Percentiles rank a stretch among this genome's conserved stretches.
phyloP scores from a whole-genome alignment of 768 basidiomycete genomes.

The Naganishia vaughanmartiniae region DNA sequence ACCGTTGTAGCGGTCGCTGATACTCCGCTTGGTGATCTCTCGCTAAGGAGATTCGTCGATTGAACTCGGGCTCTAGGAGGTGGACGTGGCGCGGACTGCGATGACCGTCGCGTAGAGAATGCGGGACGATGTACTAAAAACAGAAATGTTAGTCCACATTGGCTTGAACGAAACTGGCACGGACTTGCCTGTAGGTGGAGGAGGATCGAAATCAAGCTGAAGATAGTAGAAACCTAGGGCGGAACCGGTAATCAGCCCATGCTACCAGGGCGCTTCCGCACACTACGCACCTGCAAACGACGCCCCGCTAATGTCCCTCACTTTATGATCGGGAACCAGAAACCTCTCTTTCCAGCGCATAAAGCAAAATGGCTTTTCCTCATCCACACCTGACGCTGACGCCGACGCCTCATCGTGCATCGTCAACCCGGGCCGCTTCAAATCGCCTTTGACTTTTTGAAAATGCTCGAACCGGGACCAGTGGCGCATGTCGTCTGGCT shows the following conservation, averaged over 20 bases:
- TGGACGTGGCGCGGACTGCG: not conserved
- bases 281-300: slow-evolving; percentile 69
- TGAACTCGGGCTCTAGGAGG: not conserved
- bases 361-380: slow-evolving; percentile 61
- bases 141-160: not conserved
- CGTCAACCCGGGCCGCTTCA: slow-evolving; percentile 72
- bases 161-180: not conserved
- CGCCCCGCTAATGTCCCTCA: slow-evolving; percentile 89
- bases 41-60: not conserved
- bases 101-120: not conserved
- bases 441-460: slow-evolving; percentile 72
- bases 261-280: slow-evolving; percentile 52
- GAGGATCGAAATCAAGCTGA: slow-evolving; percentile 24
- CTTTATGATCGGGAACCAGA: slow-evolving; percentile 88
- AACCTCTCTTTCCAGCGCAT: slow-evolving; percentile 98
- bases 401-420: slow-evolving; percentile 55
- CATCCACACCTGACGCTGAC: slow-evolving; percentile 29
- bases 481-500: slow-evolving; percentile 87
- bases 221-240: slow-evolving; percentile 32
- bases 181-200: slow-evolving; percentile 9
- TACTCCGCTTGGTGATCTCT: not conserved
- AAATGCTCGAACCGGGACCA: slow-evolving; percentile 93
- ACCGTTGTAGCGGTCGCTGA: not conserved
- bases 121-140: not conserved
- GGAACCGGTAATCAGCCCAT: not conserved